A percentile compares a stretch with the other conserved stretches of the same genome.
phyloP scores from a whole-genome alignment of 2,329 filamentous ascomycete species.

The Nigrograna mackinnonii region DNA sequence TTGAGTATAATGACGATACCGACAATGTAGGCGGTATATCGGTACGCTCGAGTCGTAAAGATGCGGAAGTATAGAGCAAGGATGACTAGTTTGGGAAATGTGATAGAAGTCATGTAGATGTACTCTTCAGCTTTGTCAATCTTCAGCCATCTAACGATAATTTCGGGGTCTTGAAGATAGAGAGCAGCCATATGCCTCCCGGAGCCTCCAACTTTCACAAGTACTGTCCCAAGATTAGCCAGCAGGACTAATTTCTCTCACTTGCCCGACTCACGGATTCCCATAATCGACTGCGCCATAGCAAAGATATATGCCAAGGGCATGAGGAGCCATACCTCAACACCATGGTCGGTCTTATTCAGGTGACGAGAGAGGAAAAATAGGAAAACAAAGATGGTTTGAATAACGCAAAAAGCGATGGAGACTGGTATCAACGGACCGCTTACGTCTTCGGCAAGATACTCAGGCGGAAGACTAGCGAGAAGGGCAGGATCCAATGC shows the following conservation, averaged over 20 bases:
- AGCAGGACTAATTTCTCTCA: not conserved
- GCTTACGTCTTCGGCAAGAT: too few species aligned
- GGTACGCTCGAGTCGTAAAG: slow-evolving; percentile 5
- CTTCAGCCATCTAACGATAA: slow-evolving; percentile 1
- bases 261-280: not conserved
- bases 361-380: too few species aligned
- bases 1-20: slow-evolving; percentile 3
- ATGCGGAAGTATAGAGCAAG: slow-evolving; percentile 11
- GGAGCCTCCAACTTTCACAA: slow-evolving; percentile 6
- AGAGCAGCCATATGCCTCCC: slow-evolving; percentile 7
- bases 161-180: slow-evolving; percentile 1
- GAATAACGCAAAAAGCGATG: too few species aligned
- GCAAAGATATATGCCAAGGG: not conserved
- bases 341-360: too few species aligned
- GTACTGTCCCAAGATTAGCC: slow-evolving; percentile 4
- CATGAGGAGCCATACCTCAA: not conserved
- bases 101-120: slow-evolving; percentile 3
- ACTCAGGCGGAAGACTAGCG: too few species aligned
- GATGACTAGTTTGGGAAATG: slow-evolving; percentile 8
- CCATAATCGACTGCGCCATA: not conserved
- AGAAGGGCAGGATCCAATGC: too few species aligned
- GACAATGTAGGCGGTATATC: not conserved
- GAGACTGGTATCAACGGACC: too few species aligned
- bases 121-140: slow-evolving; percentile 8
- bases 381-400: too few species aligned